phyloP scores from a whole-genome alignment of 768 basidiomycete genomes.

The Xerocomellus amylosporus region DNA sequence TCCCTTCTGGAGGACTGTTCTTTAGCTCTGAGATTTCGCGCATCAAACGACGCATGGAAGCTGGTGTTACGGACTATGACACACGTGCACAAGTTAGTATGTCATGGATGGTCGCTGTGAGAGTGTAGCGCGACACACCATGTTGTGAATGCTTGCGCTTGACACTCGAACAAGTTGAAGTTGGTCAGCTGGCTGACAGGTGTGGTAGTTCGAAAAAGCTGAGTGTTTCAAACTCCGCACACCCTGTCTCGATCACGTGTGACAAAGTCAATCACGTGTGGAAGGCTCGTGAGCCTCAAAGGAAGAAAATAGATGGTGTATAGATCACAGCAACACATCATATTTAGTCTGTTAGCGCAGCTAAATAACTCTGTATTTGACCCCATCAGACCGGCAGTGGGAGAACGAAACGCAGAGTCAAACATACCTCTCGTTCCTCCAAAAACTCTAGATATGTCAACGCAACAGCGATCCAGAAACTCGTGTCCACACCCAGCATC shows the following conservation, averaged over 20 bases:
- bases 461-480: conserved; percentile 75
- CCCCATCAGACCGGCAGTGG: background rate
- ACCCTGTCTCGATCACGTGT: conserved; percentile 24
- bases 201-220: conserved; percentile 24
- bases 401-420: background rate
- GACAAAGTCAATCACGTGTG: conserved; percentile 26
- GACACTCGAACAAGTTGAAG: conserved; percentile 5
- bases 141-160: conserved; percentile 8
- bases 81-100: background rate
- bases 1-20: conserved; percentile 86
- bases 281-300: background rate
- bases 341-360: conserved; percentile 45
- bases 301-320: background rate
- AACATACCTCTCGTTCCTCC: conserved; percentile 70
- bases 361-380: conserved; percentile 51
- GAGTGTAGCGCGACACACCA: conserved; percentile 20
- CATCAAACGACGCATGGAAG: conserved; percentile 81
- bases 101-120: background rate
- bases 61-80: conserved; percentile 42
- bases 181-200: conserved; percentile 14
- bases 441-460: conserved; percentile 77
- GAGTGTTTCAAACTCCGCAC: conserved; percentile 27
- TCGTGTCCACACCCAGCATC: conserved; percentile 65
- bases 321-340: conserved; percentile 8
- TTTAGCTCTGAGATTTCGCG: conserved; percentile 81